A percentile compares a stretch with the other conserved stretches of the same genome.
These are phyloP conservation scores for Paraconiothyrium sp. DNA, from an alignment of 2,329 filamentous ascomycete genomes.

Conservation along the genomic window DNA sequence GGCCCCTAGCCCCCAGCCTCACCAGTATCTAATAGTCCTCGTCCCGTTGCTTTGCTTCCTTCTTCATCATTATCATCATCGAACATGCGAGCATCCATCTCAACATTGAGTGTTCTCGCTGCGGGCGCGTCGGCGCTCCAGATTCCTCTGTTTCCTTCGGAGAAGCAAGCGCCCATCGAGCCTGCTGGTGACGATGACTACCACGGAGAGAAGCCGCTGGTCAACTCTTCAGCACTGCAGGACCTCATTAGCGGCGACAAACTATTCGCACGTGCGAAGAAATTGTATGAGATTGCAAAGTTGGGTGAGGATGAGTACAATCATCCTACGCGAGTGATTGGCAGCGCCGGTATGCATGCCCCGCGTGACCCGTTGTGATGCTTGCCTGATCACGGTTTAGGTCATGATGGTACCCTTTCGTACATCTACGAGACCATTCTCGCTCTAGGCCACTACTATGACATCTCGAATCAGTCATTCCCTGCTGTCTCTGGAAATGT, in stretches of 20 bases:
- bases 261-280: slow-evolving; percentile 44
- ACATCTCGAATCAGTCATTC: slow-evolving; percentile 49
- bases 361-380: slow-evolving; percentile 25
- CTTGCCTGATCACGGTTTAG: slow-evolving; percentile 28
- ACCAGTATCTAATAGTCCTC: neutral
- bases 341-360: slow-evolving; percentile 41
- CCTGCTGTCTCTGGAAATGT: slow-evolving; percentile 48
- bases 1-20: slow-evolving; percentile 8
- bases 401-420: slow-evolving; percentile 45
- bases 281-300: slow-evolving; percentile 54
- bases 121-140: slow-evolving; percentile 40
- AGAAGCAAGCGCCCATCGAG: slow-evolving; percentile 35
- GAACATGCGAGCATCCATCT: slow-evolving; percentile 38
- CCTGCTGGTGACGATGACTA: slow-evolving; percentile 31
- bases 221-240: slow-evolving; percentile 48
- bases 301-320: slow-evolving; percentile 54
- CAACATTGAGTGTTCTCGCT: slow-evolving; percentile 41
- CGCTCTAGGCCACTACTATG: slow-evolving; percentile 52
- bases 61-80: slow-evolving; percentile 4
- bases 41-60: slow-evolving; percentile 15
- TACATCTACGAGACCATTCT: slow-evolving; percentile 52
- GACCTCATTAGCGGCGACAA: slow-evolving; percentile 47
- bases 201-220: slow-evolving; percentile 34
- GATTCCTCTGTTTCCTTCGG: slow-evolving; percentile 40
- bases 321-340: slow-evolving; percentile 53